Base-by-base conservation (phyloP, 2,329 filamentous ascomycete species). In the Aspergillus viridinutans region DNA sequence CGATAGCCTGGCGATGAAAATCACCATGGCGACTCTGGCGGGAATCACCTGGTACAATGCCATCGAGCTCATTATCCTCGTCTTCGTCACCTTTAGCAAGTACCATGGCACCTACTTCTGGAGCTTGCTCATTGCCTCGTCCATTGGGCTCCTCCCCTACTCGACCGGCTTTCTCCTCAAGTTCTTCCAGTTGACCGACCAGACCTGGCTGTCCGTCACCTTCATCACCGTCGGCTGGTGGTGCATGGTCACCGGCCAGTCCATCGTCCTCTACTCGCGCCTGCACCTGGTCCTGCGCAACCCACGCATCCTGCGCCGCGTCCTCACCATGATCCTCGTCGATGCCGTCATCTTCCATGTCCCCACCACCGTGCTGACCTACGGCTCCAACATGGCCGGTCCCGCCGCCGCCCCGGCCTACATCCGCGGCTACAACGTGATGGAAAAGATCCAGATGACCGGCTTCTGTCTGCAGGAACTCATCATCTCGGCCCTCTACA, bases 371-470 rank as follows among this genome's bases (percentile, higher is more conserved):
- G 72, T 79, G 12, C 63, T 80, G 29, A 77, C 76, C 10, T 78
- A 73, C 57, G 77, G 77, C 43, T 73, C 71, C 45, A 79, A 79
- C 59, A 55, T 74, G n/a, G 63, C 61, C 14, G 26, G 53, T 23
- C 47, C 60, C 14, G 56, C 54, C 5, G 20, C 55, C 38, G 45
- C 53, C 21, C 23, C 10, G 17, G 53, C 57, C 12, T 78, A 71
- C 57, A 66, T 69, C 20, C 56, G 55, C 3, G 75, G 72, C 6
- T 80, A 78, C 64, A 74, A 76, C 47, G 64, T 78, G 35, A 77
- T 81, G 72, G 83, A 85, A 61, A 81, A 81, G 65, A 75, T 84
- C 20, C 81, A 85, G 63, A 79, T 84, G 66, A 81, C 80, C 5
- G 73, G 81, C 7, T 85, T 85, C 64, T 83, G 80, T 61, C 54